Base-by-base conservation (phyloP, 1,139 yeast species). In the Sugiyamaella paludigena region DNA sequence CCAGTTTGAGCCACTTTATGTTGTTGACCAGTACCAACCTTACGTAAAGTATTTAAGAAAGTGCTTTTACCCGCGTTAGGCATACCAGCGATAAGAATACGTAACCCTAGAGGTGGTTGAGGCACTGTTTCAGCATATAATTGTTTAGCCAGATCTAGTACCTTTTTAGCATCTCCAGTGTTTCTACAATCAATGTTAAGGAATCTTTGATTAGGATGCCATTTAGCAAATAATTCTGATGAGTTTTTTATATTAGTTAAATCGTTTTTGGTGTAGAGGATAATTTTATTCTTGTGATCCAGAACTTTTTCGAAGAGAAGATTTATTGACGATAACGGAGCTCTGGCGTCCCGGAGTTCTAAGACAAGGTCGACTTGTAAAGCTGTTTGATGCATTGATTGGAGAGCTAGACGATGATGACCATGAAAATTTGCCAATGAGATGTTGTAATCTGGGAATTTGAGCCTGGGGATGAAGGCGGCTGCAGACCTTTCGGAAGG, bases 61-160 rank as follows among this genome's bases (percentile, higher is more conserved):
- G 95, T 85, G n/a, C 96, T 87, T 66, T 92, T 92, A 1, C 98
- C 98, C n/a, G 89, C 96, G 65, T 92, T 92, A 0, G 98, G 98
- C 95, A 92, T 87, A 0, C 98, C 98, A 9, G 86, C 82, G 43
- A 92, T 80, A 73, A 91, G 74, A 46, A 86, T 66, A 33, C 91
- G 70, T 43, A 86, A 70, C 0, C 98, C 98, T 48, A 89, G 68
- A 0, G 97, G 97, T 0, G 95, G 92, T 1, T 84, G 81, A 0
- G 91, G 72, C 24, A 46, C 40, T 52, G 60, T 56, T 3, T 49
- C 45, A 6, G 36, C 51, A 43, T 62, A 60, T 30, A 55, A 42
- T 7, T 52, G 56, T 38, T 73, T 72, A 12, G 87, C 72, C 16
- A 71, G 59, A 7, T 76, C 73, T 27, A 86, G 70, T 10, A 89